phyloP scores from a whole-genome alignment of 148 eudicot species.

The Mesembryanthemum crystallinum region DNA sequence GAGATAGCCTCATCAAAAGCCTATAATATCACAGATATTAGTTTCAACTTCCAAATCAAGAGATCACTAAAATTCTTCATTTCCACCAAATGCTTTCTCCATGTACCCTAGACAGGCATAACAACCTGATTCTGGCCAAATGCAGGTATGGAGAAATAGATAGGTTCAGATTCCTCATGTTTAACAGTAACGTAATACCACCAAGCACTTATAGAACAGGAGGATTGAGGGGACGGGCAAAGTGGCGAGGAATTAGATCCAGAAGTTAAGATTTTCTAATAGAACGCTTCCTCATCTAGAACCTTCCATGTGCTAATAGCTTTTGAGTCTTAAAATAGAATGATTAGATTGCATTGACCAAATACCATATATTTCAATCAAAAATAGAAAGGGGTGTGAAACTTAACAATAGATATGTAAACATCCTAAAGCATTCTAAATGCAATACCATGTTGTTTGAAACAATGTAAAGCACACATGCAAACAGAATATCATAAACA shows the following conservation, averaged over 20 bases:
- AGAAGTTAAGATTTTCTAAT: too few species aligned
- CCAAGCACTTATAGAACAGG: too few species aligned
- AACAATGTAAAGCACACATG: neutral
- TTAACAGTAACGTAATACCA: too few species aligned
- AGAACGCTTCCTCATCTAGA: neutral
- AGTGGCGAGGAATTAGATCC: too few species aligned
- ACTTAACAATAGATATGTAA: neutral
- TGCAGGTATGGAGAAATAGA: neutral
- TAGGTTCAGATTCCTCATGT: neutral
- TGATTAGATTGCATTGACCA: neutral
- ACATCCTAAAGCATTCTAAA: neutral
- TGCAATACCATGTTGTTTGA: neutral
- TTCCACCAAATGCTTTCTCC: neutral
- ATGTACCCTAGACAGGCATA: neutral
- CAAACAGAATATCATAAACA: neutral
- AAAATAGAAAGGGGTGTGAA: neutral
- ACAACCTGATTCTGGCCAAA: neutral
- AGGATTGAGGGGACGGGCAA: too few species aligned
- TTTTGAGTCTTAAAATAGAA: neutral
- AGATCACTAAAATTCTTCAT: neutral
- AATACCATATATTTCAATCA: neutral
- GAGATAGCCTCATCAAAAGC: slow-evolving; percentile 78
- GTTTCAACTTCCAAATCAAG: neutral
- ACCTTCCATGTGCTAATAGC: neutral
- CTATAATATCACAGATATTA: slow-evolving; percentile 21